Base-by-base conservation (phyloP, 225 moss, liverwort and hornwort species). In the Pseudisothecium myosuroides region DNA sequence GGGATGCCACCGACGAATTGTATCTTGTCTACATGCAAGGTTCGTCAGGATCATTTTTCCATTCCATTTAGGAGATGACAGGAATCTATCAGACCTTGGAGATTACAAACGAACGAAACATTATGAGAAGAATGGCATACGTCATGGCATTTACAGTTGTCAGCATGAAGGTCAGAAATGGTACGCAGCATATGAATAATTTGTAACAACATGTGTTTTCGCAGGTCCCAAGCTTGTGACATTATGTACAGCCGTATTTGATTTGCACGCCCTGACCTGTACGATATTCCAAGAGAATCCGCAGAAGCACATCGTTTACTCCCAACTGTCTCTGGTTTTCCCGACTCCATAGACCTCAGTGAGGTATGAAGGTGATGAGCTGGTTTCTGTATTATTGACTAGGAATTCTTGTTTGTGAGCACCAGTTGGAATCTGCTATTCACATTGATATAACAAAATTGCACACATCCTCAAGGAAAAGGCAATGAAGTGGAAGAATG, bases 11-110 rank as follows among this genome's bases (percentile, higher is more conserved):
- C 45, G 91, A 96, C 59, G 80, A 91, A 71, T 88, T 80, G 28
- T 96, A 92, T 87, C 98, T 96, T 52, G 87, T 96, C 67, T 98
- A 93, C 93, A 96, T 98, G 96, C 93, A 95, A 89, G 96, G 97
- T 97, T 84, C 43, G 21, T 75, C 52, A 59, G 65, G 72, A 34
- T 66, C 65, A 47, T 12, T 60, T 69, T 45, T 37, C n/a, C 66
- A 45, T 37, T 81, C n/a, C 66, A 45, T 37, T 81, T 47, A 37
- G 39, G 8, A 58, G 73, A 56, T 45, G 47, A 41, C 85, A 63
- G n/a, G 41, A 50, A 31, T 58, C 31, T 34, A 49, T 56, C 28
- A 24, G n/a, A 76, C 50, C 50, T 64, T 90, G 72, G 72, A 29
- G 78, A 60, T 16, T 36, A 61, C 59, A 45, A 84, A 85, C 66